phyloP scores from a whole-genome alignment of 139 green algal species.

The Chlamydomonas sp. region DNA sequence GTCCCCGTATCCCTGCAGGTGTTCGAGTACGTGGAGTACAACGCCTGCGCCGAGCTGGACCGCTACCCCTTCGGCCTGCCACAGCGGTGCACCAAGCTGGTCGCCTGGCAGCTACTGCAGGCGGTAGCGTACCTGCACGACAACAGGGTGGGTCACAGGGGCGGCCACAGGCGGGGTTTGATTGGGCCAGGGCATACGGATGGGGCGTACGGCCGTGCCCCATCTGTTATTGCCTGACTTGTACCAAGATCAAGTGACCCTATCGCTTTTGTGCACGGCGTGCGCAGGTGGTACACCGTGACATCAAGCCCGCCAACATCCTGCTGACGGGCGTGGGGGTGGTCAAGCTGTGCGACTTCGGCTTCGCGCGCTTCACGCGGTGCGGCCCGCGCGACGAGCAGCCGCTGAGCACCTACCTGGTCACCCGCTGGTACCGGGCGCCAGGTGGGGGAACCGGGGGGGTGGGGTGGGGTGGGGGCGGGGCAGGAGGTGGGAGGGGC shows the following conservation, averaged over 20 bases:
- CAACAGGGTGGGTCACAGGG: neutral
- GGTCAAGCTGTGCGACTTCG: conserved; percentile 88
- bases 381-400: conserved; percentile 16
- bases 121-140: conserved; percentile 38
- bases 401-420: conserved; percentile 72
- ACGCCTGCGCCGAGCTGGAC: conserved; percentile 23
- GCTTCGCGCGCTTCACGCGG: conserved; percentile 70
- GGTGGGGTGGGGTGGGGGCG: too few species aligned
- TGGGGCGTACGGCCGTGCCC: too few species aligned
- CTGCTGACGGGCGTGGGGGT: conserved; percentile 50
- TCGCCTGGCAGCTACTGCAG: conserved; percentile 50
- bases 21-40: conserved; percentile 38
- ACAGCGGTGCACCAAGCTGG: conserved; percentile 23
- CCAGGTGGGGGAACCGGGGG: neutral
- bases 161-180: too few species aligned
- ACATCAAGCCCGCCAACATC: conserved; percentile 89
- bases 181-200: too few species aligned
- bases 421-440: conserved; percentile 71
- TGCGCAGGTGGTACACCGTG: conserved; percentile 52
- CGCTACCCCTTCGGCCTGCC: conserved; percentile 19
- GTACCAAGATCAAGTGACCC: too few species aligned
- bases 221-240: too few species aligned
- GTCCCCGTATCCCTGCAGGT: neutral
- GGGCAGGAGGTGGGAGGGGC: too few species aligned
- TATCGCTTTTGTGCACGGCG: too few species aligned